Evolutionary conservation across 495 filamentous ascomycete genomes (phyloP).

Genomic region (Daldinia vernicosa): DNA sequence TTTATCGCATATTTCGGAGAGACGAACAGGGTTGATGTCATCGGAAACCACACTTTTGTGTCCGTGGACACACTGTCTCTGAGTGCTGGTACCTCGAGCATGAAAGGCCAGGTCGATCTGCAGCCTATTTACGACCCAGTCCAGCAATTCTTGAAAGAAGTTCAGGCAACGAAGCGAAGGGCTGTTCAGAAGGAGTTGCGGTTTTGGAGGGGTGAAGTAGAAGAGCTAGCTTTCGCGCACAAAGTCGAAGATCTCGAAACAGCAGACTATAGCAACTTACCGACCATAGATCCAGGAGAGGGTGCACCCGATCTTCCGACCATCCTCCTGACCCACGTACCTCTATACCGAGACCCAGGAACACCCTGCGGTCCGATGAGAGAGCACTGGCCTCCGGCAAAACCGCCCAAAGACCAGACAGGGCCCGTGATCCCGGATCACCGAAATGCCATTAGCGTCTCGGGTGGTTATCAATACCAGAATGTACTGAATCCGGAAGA

Average conservation of each 20-base stretch:
- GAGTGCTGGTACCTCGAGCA: conserved; percentile 66
- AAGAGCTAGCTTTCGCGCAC: conserved; percentile 61
- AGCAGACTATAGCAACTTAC: conserved; percentile 52
- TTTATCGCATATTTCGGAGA: conserved; percentile 91
- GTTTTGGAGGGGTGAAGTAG: conserved; percentile 58
- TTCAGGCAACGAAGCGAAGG: conserved; percentile 61
- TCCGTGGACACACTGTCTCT: conserved; percentile 88
- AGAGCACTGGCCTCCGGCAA: conserved; percentile 79
- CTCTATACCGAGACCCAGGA: conserved; percentile 79
- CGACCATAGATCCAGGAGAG: conserved; percentile 52
- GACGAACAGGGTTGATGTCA: conserved; percentile 84
- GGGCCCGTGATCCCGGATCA: conserved; percentile 71
- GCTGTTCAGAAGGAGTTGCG: conserved; percentile 65
- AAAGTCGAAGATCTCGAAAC: conserved; percentile 58
- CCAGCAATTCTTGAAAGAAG: conserved; percentile 75
- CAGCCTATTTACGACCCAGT: conserved; percentile 75
- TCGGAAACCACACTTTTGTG: conserved; percentile 96
- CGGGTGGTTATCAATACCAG: conserved; percentile 91
- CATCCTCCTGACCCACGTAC: conserved; percentile 88
- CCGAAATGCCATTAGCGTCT: conserved; percentile 77
- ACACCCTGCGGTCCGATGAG: conserved; percentile 92
- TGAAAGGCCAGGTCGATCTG: conserved; percentile 58
- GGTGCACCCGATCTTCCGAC: conserved; percentile 72
- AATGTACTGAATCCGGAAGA: conserved; percentile 84
- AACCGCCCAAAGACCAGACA: conserved; percentile 63